Conservation (phyloP, 2,329 filamentous ascomycete genomes). For the Aspergillus pseudoviridinutans region DNA sequence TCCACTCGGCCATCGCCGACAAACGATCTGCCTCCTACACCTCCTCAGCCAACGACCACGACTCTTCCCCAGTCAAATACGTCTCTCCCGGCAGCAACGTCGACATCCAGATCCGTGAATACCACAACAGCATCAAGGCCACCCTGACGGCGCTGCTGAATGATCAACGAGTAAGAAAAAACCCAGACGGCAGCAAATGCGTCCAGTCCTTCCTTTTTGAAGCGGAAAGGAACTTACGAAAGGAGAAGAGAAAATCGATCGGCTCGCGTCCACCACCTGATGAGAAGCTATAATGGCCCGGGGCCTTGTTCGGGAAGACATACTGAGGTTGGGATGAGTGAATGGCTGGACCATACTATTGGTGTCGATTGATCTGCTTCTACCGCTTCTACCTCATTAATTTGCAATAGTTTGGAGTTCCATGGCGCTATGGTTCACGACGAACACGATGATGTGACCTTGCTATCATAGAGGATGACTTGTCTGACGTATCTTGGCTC, state of each 20-base stretch:
- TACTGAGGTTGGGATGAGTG: too few relatives aligned
- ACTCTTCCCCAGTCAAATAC: not conserved
- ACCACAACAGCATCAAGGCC: constrained; percentile 47
- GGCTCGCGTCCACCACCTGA: not conserved
- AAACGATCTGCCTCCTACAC: constrained; percentile 13
- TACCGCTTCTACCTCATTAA: too few relatives aligned
- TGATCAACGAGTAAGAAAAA: constrained; percentile 52
- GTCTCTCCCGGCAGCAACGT: not conserved
- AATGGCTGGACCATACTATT: not conserved
- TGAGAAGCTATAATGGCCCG: not conserved
- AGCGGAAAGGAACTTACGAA: constrained; percentile 53
- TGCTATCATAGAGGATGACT: not conserved
- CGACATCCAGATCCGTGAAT: constrained; percentile 4
- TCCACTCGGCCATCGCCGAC: constrained; percentile 2
- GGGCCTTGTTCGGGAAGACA: too few relatives aligned
- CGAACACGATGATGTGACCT: not conserved
- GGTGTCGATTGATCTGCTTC: not conserved
- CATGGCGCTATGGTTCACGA: not conserved
- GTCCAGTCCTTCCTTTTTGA: constrained; percentile 58
- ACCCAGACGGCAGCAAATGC: constrained; percentile 54
- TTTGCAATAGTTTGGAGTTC: not conserved
- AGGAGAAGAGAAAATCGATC: constrained; percentile 11
- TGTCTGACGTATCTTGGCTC: not conserved
- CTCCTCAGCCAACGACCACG: not conserved
- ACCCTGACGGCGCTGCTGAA: constrained; percentile 60